Conservation (phyloP, 164 flowering plant species). For the Stephania yunnanensis region DNA sequence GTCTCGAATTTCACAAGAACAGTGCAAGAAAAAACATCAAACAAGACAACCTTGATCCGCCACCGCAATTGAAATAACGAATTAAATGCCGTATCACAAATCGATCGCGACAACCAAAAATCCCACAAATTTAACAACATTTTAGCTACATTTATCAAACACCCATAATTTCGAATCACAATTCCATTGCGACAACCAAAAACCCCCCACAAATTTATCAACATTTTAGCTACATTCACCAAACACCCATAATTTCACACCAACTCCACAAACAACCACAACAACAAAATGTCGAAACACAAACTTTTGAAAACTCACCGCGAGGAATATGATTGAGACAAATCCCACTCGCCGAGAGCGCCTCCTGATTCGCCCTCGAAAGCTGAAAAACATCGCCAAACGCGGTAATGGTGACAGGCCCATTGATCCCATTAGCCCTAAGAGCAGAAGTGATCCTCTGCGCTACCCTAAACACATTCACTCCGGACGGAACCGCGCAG, state of each 20-base stretch:
- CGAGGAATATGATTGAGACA: constrained; percentile 57
- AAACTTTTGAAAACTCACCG: constrained; percentile 27
- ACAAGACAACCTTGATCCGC: too few species aligned
- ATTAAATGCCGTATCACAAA: too few species aligned
- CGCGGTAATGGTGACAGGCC: constrained; percentile 73
- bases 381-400: constrained; percentile 73
- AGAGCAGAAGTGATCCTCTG: constrained; percentile 53
- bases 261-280: not conserved
- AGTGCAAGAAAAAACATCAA: too few species aligned
- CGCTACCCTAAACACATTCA: constrained; percentile 41
- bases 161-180: not conserved
- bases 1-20: too few species aligned
- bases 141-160: not conserved
- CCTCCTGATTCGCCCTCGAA: constrained; percentile 55
- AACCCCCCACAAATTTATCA: too few species aligned
- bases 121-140: too few species aligned
- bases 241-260: not conserved
- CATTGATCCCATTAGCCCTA: constrained; percentile 71
- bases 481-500: constrained; percentile 49
- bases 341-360: constrained; percentile 66
- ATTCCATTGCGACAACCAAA: too few species aligned
- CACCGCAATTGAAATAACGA: too few species aligned
- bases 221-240: not conserved
- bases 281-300: not conserved
- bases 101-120: too few species aligned